phyloP scores from a whole-genome alignment of 2,329 filamentous ascomycete genomes.

The Plenodomus tracheiphilus region DNA sequence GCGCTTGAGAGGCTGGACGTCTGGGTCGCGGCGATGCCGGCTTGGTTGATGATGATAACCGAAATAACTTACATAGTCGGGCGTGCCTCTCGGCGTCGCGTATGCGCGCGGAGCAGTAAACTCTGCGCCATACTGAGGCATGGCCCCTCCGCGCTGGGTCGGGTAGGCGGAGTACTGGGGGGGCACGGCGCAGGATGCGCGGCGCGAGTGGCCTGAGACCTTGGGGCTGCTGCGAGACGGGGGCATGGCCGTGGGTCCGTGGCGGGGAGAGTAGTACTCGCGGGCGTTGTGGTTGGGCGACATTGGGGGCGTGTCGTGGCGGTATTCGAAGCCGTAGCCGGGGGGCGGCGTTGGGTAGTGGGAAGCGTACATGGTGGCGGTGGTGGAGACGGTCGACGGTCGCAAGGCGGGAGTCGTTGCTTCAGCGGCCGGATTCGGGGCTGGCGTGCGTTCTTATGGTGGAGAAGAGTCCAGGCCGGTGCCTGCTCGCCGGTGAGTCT shows the following conservation, averaged over 20 bases:
- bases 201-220: conserved; percentile 55
- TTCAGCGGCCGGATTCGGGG: conserved; percentile 2
- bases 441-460: conserved; percentile 8
- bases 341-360: conserved; percentile 41
- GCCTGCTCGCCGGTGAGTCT: conserved; percentile 41
- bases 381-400: conserved; percentile 9
- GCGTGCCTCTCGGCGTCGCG: conserved; percentile 59
- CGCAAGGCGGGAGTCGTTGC: not conserved
- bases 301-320: conserved; percentile 43
- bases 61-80: conserved; percentile 67
- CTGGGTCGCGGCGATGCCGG: conserved; percentile 44
- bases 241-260: conserved; percentile 53
- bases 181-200: conserved; percentile 57
- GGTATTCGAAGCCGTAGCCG: conserved; percentile 41
- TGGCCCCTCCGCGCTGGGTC: conserved; percentile 36
- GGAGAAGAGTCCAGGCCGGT: conserved; percentile 29
- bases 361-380: conserved; percentile 33
- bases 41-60: conserved; percentile 52
- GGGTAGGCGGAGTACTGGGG: conserved; percentile 50
- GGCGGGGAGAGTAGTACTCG: conserved; percentile 59
- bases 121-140: conserved; percentile 50
- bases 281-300: conserved; percentile 50
- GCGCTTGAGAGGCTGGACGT: conserved; percentile 45
- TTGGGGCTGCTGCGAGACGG: conserved; percentile 52
- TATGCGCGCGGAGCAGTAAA: conserved; percentile 43